Conservation (phyloP, 2,329 filamentous ascomycete genomes). For the Graphilbum sp. region DNA sequence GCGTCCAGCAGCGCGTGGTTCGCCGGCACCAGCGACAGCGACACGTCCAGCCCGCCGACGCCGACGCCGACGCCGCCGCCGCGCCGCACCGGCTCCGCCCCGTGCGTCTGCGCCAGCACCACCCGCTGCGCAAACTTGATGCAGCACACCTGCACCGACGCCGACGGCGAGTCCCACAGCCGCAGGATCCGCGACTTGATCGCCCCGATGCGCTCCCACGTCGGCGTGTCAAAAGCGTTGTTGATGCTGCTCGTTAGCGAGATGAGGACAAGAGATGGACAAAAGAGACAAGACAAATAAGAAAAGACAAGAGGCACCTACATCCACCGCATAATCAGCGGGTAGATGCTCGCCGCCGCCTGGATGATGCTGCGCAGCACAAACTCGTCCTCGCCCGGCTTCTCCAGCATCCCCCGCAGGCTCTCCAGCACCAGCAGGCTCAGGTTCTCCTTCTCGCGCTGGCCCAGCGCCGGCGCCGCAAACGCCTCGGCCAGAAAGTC, state of each 20-base stretch:
- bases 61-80: conserved; percentile 18
- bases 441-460: conserved; percentile 66
- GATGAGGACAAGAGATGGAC: too few species aligned
- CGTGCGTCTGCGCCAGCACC: conserved; percentile 81
- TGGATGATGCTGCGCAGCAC: conserved; percentile 81
- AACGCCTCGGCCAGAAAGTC: conserved; percentile 95
- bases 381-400: conserved; percentile 56
- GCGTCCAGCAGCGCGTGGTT: conserved; percentile 69
- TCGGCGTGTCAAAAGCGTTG: conserved; percentile 62
- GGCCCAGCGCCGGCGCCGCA: conserved; percentile 68
- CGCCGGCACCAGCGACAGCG: conserved; percentile 67
- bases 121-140: conserved; percentile 95
- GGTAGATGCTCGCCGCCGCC: conserved; percentile 82
- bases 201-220: conserved; percentile 75
- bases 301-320: conserved; percentile 54
- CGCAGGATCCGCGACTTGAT: conserved; percentile 82
- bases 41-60: conserved; percentile 67
- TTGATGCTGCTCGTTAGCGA: conserved; percentile 56
- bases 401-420: conserved; percentile 52
- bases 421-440: conserved; percentile 64
- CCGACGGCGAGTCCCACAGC: conserved; percentile 67
- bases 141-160: conserved; percentile 77
- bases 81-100: conserved; percentile 59
- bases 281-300: too few species aligned
- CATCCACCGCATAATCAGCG: conserved; percentile 84